A percentile compares a stretch with the other conserved stretches of the same genome.
phyloP scores from a whole-genome alignment of 2,329 filamentous ascomycete species.

The Claviceps sp. region DNA sequence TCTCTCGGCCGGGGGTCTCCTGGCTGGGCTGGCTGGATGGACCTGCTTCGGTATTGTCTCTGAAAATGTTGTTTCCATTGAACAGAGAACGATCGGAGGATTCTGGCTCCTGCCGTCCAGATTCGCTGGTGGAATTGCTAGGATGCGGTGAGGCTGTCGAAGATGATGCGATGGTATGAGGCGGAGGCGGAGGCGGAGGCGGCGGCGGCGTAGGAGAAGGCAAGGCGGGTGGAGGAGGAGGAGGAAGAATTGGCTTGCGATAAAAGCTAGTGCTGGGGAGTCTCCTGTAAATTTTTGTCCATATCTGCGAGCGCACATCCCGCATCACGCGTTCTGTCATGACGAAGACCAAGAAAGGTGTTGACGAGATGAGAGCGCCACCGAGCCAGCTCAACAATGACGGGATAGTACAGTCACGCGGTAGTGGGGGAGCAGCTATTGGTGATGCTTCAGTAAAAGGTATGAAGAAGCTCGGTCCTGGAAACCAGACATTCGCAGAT shows the following conservation, averaged over 20 bases:
- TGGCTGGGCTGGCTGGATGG: slow-evolving; percentile 14
- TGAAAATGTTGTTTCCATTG: slow-evolving; percentile 9
- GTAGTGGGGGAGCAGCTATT: slow-evolving; percentile 31
- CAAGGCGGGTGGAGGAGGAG: background rate
- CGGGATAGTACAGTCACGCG: slow-evolving; percentile 21
- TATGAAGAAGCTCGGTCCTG: slow-evolving; percentile 35
- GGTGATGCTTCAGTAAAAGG: slow-evolving; percentile 40
- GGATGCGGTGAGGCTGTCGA: background rate
- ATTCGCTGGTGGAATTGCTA: background rate
- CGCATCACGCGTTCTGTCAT: slow-evolving; percentile 26
- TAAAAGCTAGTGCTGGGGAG: slow-evolving; percentile 27
- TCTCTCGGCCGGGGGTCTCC: slow-evolving; percentile 27
- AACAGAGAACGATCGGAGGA: no score
- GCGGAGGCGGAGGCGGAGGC: slow-evolving; percentile 11
- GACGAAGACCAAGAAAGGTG: slow-evolving; percentile 35
- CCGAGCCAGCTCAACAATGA: slow-evolving; percentile 32
- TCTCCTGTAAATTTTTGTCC: slow-evolving; percentile 22
- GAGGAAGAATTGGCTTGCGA: slow-evolving; percentile 10
- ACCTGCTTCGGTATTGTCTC: slow-evolving; percentile 18
- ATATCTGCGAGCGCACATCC: slow-evolving; percentile 23
- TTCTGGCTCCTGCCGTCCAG: background rate
- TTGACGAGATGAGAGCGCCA: slow-evolving; percentile 25
- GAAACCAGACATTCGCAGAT: slow-evolving; percentile 27
- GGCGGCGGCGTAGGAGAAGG: slow-evolving; percentile 11
- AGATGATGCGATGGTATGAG: slow-evolving; percentile 1